Percentiles rank a stretch among this genome's conserved stretches.
Conservation (phyloP, 805 yeast species). For the Clavispora phyllophila region DNA sequence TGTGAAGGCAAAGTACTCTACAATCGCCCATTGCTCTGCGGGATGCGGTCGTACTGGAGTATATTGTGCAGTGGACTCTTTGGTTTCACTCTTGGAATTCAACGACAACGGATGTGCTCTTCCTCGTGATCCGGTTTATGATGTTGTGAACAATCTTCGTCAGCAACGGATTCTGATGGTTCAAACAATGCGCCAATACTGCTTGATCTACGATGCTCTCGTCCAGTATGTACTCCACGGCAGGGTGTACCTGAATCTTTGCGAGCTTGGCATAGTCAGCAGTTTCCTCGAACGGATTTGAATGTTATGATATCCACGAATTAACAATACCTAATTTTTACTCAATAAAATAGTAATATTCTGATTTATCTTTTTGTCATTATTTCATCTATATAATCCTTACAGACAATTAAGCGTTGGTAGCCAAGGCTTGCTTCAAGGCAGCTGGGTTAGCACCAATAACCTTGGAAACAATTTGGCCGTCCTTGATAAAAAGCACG, state of each 20-base stretch:
- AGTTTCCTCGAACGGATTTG: neutral
- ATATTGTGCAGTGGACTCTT: conserved; percentile 65
- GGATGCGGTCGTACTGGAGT: conserved; percentile 94
- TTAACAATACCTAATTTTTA: no score
- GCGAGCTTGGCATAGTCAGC: neutral
- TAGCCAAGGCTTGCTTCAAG: conserved; percentile 62
- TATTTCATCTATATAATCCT: neutral
- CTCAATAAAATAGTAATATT: no score
- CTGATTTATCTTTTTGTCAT: neutral
- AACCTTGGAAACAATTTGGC: conserved; percentile 71
- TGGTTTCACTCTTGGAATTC: conserved; percentile 30
- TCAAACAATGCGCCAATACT: conserved; percentile 51
- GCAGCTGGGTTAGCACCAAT: conserved; percentile 89
- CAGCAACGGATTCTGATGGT: conserved; percentile 55
- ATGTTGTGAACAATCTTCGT: conserved; percentile 43
- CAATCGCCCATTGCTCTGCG: conserved; percentile 74
- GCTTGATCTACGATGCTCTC: conserved; percentile 43
- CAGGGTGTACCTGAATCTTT: neutral
- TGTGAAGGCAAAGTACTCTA: conserved; percentile 29
- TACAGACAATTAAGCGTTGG: conserved; percentile 37
- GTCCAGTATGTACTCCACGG: conserved; percentile 8
- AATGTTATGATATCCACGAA: no score
- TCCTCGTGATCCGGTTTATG: conserved; percentile 39
- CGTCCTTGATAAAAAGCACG: conserved; percentile 71
- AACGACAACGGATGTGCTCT: conserved; percentile 9